phyloP scores from a whole-genome alignment of 2,329 filamentous ascomycete genomes.

The Fusarium anguioides region DNA sequence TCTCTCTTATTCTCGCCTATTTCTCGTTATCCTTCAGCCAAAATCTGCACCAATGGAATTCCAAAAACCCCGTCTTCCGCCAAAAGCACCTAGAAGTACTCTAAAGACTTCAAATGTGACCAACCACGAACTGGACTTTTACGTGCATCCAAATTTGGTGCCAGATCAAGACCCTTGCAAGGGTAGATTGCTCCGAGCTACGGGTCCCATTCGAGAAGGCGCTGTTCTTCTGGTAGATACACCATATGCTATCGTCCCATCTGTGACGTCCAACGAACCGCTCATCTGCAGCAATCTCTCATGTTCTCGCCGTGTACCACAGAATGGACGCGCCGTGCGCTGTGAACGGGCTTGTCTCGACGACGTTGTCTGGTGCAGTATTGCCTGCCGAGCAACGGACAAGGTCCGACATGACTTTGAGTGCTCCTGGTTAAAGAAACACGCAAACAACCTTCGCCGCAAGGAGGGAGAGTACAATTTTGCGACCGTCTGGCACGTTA shows the following conservation, averaged over 20 bases:
- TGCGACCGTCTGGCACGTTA: conserved; percentile 45
- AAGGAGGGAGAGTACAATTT: conserved; percentile 45
- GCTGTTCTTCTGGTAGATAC: conserved; percentile 45
- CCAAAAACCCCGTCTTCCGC: conserved; percentile 23
- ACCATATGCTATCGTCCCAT: conserved; percentile 46
- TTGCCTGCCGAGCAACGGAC: conserved; percentile 37
- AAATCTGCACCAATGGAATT: conserved; percentile 30
- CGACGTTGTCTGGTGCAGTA: conserved; percentile 46
- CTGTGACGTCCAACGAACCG: conserved; percentile 29
- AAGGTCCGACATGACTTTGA: conserved; percentile 42
- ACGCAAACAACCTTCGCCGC: conserved; percentile 25
- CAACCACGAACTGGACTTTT: conserved; percentile 35
- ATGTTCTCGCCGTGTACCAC: conserved; percentile 38
- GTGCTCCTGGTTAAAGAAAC: conserved; percentile 42
- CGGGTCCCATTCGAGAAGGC: conserved; percentile 38
- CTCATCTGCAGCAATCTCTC: conserved; percentile 45
- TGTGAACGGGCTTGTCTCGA: conserved; percentile 37
- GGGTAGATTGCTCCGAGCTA: conserved; percentile 43
- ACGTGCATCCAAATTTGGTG: conserved; percentile 37
- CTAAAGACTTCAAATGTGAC: conserved; percentile 20
- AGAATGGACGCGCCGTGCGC: conserved; percentile 11
- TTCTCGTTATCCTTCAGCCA: neutral
- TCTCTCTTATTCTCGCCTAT: neutral
- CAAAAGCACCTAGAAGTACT: conserved; percentile 17
- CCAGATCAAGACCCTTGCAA: conserved; percentile 43